These are phyloP conservation scores for Barnettozyma salicaria DNA, from an alignment of 805 yeast genomes.

Conservation along the genomic window DNA sequence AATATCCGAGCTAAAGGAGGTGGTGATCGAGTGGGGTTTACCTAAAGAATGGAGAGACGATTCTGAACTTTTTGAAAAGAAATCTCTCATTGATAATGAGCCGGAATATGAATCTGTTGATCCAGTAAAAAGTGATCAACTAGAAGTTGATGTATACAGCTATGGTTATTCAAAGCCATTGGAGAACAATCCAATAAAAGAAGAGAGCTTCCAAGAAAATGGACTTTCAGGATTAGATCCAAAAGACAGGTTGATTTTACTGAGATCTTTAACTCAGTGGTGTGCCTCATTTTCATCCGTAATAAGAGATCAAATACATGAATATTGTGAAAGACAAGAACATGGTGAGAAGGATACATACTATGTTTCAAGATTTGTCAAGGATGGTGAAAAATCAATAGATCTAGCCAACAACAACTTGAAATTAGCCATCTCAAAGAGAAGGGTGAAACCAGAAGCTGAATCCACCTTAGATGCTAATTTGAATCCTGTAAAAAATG, in stretches of 20 bases:
- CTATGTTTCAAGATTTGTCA: slow-evolving; percentile 22
- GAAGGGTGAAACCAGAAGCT: slow-evolving; percentile 4
- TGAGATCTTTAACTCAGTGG: slow-evolving; percentile 24
- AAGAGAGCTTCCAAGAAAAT: slow-evolving; percentile 12
- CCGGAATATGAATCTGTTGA: slow-evolving; percentile 20
- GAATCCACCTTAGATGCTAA: slow-evolving; percentile 17
- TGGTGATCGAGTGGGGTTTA: slow-evolving; percentile 18
- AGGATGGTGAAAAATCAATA: slow-evolving; percentile 20
- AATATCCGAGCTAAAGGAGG: slow-evolving; percentile 15
- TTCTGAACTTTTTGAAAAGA: slow-evolving; percentile 11
- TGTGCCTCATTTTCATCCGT: slow-evolving; percentile 16
- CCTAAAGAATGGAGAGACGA: slow-evolving; percentile 28
- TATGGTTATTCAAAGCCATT: slow-evolving; percentile 16
- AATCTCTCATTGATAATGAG: slow-evolving; percentile 5
- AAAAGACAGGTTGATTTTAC: slow-evolving; percentile 19
- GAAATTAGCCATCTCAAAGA: slow-evolving; percentile 6
- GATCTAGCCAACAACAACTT: slow-evolving; percentile 15
- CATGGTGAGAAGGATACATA: slow-evolving; percentile 23
- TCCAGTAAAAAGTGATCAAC: slow-evolving; percentile 15
- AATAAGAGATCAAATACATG: slow-evolving; percentile 13
- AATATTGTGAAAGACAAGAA: background rate
- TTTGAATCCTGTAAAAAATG: slow-evolving; percentile 17
- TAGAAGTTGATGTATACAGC: slow-evolving; percentile 11
- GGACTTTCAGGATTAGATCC: slow-evolving; percentile 21
- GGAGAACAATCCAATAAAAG: slow-evolving; percentile 20